These are phyloP conservation scores for Artemisia annua DNA, from an alignment of 129 eudicot genomes.

Conservation along the genomic window DNA sequence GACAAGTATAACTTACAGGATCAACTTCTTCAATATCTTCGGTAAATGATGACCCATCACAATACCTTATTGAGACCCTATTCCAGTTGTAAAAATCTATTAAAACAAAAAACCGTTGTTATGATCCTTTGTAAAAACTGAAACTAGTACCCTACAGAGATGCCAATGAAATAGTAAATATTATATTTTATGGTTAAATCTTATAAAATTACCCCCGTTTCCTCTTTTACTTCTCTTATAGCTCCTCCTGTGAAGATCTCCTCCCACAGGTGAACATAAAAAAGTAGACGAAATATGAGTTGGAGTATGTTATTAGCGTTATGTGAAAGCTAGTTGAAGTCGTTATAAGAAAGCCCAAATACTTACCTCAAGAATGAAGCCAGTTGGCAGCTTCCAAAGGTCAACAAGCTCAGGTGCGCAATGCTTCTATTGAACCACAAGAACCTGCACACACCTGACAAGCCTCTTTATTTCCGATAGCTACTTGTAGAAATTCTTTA, in stretches of 20 bases:
- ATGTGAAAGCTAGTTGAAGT: too few species aligned
- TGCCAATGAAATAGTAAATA: background rate
- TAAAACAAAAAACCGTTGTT: background rate
- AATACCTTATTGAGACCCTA: constrained; percentile 47
- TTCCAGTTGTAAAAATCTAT: constrained; percentile 66
- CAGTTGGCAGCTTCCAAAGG: constrained; percentile 94
- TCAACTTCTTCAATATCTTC: constrained; percentile 56
- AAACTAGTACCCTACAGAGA: too few species aligned
- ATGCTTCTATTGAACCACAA: constrained; percentile 88
- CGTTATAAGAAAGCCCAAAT: too few species aligned
- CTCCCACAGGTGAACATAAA: constrained; percentile 51
- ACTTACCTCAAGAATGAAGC: constrained; percentile 75
- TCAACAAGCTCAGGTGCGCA: constrained; percentile 53
- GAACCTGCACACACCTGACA: constrained; percentile 54
- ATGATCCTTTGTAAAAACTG: too few species aligned
- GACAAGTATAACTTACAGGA: constrained; percentile 49
- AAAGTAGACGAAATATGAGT: background rate
- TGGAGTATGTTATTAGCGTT: too few species aligned
- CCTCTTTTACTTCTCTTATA: constrained; percentile 90
- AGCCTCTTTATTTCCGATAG: background rate
- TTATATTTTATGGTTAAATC: too few species aligned
- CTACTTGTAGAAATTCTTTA: background rate
- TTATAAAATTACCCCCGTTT: constrained; percentile 65
- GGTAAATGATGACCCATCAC: constrained; percentile 61
- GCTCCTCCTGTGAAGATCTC: constrained; percentile 83